A percentile compares a stretch with the other conserved stretches of the same genome.
Conservation (phyloP, 768 basidiomycete species). For the Leccinum imitatum region DNA sequence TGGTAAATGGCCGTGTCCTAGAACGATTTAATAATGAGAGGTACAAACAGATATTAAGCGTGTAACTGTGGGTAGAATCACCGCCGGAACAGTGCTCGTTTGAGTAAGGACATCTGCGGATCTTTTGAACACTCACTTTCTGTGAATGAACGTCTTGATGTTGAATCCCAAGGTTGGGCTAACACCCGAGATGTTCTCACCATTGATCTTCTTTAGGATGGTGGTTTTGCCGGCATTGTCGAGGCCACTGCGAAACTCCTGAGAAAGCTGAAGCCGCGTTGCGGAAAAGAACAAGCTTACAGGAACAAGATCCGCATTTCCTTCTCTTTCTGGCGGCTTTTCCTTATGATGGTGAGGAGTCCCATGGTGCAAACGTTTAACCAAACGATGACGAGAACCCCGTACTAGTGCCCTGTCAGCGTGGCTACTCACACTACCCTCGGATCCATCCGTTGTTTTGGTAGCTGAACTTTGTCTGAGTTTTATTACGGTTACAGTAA, state of each 20-base stretch:
- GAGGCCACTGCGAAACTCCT: conserved; percentile 64
- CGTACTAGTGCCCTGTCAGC: background rate
- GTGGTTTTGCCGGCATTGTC: conserved; percentile 99
- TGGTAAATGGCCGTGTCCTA: conserved; percentile 74
- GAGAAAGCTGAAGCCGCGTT: conserved; percentile 13
- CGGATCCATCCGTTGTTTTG: background rate
- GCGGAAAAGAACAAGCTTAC: conserved; percentile 41
- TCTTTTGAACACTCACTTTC: conserved; percentile 58
- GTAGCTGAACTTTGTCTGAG: background rate
- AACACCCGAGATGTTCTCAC: conserved; percentile 84
- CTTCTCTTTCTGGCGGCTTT: conserved; percentile 92
- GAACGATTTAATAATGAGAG: conserved; percentile 1
- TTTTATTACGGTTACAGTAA: background rate
- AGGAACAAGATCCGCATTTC: conserved; percentile 97
- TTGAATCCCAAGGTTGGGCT: conserved; percentile 98
- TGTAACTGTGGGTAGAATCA: conserved; percentile 37
- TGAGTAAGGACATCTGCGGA: conserved; percentile 17
- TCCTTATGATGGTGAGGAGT: conserved; percentile 93
- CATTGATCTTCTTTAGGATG: conserved; percentile 91
- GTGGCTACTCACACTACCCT: background rate
- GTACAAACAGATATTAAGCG: conserved; percentile 43
- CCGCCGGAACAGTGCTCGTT: conserved; percentile 21
- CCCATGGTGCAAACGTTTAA: conserved; percentile 56
- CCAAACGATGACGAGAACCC: background rate
- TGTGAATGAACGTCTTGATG: conserved; percentile 93